Base-by-base conservation (phyloP, 768 basidiomycete genomes). In the Fomitopsis serialis region DNA sequence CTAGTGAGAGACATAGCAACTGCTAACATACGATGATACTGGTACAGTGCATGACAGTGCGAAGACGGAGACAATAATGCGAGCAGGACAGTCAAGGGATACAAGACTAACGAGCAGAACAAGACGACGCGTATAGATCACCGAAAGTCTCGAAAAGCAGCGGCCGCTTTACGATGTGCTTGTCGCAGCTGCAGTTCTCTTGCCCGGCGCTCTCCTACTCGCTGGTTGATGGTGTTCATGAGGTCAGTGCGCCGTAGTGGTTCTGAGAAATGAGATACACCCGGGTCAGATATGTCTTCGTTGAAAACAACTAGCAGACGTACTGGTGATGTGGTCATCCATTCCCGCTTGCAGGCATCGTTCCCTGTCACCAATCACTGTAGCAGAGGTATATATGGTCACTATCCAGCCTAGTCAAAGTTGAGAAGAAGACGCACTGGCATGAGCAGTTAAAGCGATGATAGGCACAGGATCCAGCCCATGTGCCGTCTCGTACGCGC, bases 401-500 rank as follows among this genome's bases (percentile, higher is more conserved):
- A n/a, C n/a, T 15, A 40, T 15, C 8, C 15, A 17, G 11, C 22
- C 35, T 42, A 21, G 3, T 32, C 40, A 7, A 46, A n/a, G 42
- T 42, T n/a, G 40, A 11, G 11, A 7, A 23, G 48, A 32, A 7
- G 27, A 86, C 90, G 63, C 59, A 92, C 90, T 98, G 47, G 96
- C 96, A 70, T 99, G 96, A 2, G 96, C 96, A 1, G 97, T 98
- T 37, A 99, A 75, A 1, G 97, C 97, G 62, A 98, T 92, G 61
- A 99, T 98, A 0, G 97, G 96, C 6, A 84, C 92, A 2, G 84
- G 78, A 15, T 81, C 65, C 27, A 92, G 73, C 8, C 82, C 77
- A 58, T 82, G 82, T 57, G 85, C 78, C 66, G 78, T 72, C 72
- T 98, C 96, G 64, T 85, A 92, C 35, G 82, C 79, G 48, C 96